These are phyloP conservation scores for Amanita muscaria DNA, from an alignment of 768 basidiomycete species.

Conservation along the genomic window DNA sequence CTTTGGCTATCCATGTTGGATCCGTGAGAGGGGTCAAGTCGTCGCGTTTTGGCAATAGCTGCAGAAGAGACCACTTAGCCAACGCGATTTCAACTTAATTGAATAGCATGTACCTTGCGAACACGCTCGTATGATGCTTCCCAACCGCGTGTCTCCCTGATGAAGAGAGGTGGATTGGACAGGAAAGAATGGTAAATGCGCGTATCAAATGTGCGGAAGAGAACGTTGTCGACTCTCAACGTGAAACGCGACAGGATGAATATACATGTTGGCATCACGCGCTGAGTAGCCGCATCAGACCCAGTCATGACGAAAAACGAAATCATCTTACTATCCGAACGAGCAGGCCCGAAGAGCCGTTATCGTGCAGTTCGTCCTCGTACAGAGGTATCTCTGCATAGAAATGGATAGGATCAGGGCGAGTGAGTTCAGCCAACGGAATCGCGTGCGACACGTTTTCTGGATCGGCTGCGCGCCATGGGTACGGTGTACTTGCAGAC, in stretches of 20 bases:
- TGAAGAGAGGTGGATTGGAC: slow-evolving; percentile 47
- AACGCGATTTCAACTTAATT: background rate
- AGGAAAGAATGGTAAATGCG: slow-evolving; percentile 82
- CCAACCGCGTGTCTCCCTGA: slow-evolving; percentile 84
- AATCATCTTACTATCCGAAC: slow-evolving; percentile 63
- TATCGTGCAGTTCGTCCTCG: slow-evolving; percentile 96
- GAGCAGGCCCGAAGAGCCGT: slow-evolving; percentile 78
- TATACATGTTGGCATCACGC: slow-evolving; percentile 94
- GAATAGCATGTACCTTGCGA: slow-evolving; percentile 42
- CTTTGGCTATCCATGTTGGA: slow-evolving; percentile 69
- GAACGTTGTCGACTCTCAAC: slow-evolving; percentile 90
- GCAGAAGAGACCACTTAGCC: slow-evolving; percentile 23
- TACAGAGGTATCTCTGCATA: slow-evolving; percentile 93
- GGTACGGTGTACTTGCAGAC: slow-evolving; percentile 8
- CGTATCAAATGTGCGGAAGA: slow-evolving; percentile 86
- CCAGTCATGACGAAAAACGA: background rate
- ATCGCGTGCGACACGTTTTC: slow-evolving; percentile 55
- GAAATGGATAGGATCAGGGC: slow-evolving; percentile 94
- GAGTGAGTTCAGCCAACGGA: slow-evolving; percentile 75
- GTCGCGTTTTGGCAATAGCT: slow-evolving; percentile 49
- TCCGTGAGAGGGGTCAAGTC: slow-evolving; percentile 89
- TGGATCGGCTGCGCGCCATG: slow-evolving; percentile 51
- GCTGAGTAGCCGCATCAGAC: slow-evolving; percentile 34
- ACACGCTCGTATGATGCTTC: slow-evolving; percentile 83
- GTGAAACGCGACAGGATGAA: slow-evolving; percentile 88